These are phyloP conservation scores for Starmerella vitae DNA, from an alignment of 805 yeast species.

Conservation along the genomic window DNA sequence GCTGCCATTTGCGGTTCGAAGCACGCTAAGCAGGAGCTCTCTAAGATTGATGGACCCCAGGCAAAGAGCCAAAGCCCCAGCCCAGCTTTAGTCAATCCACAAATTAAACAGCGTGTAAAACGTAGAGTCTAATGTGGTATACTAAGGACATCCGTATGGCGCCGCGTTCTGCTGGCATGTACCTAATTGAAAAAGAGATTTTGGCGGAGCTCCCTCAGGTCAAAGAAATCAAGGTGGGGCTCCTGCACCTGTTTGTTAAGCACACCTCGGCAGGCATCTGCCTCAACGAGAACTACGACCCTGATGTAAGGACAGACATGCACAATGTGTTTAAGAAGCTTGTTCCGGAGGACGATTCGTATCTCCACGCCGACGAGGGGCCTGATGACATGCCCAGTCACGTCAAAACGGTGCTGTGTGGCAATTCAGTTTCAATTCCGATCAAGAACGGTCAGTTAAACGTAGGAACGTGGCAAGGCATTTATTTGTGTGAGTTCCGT, in stretches of 20 bases:
- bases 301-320: slow-evolving; percentile 64
- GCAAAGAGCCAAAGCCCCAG: too few species aligned
- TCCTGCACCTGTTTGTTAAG: slow-evolving; percentile 52
- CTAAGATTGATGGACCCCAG: slow-evolving; percentile 6
- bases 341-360: slow-evolving; percentile 50
- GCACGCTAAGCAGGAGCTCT: slow-evolving; percentile 10
- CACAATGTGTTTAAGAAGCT: slow-evolving; percentile 45
- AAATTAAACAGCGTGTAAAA: neutral
- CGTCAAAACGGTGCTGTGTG: slow-evolving; percentile 46
- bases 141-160: slow-evolving; percentile 43
- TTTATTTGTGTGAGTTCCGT: slow-evolving; percentile 64
- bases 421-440: slow-evolving; percentile 54
- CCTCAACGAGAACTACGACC: slow-evolving; percentile 66
- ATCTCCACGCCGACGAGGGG: slow-evolving; percentile 58
- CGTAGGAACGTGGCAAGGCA: slow-evolving; percentile 78
- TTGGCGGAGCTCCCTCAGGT: slow-evolving; percentile 44
- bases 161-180: slow-evolving; percentile 53
- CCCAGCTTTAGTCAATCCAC: too few species aligned
- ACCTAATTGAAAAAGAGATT: slow-evolving; percentile 59
- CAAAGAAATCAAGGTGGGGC: slow-evolving; percentile 46
- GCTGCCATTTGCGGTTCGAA: slow-evolving; percentile 53
- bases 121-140: slow-evolving; percentile 34
- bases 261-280: slow-evolving; percentile 73
- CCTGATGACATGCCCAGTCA: slow-evolving; percentile 80
- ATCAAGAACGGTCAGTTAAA: slow-evolving; percentile 53